Evolutionary conservation across 1,284 basidiomycete genomes (phyloP).

Genomic region (Megacollybia platyphylla): DNA sequence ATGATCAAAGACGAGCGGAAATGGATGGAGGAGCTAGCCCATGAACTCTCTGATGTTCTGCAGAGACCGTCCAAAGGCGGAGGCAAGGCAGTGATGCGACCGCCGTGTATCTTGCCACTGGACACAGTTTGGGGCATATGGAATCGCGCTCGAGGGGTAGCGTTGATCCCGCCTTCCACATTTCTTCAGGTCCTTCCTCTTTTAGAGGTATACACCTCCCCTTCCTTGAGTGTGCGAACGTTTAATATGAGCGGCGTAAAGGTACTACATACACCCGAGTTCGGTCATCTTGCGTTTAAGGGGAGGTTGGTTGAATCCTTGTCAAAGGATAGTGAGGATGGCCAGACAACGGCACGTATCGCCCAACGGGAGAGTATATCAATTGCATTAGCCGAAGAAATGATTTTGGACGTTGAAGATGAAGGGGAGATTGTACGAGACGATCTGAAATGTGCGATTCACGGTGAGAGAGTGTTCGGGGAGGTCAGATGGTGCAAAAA

Average conservation of each 20-base stretch:
- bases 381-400: slow-evolving; percentile 59
- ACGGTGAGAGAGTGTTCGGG: slow-evolving; percentile 26
- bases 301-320: slow-evolving; percentile 48
- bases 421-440: slow-evolving; percentile 65
- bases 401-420: slow-evolving; percentile 60
- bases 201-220: slow-evolving; percentile 56
- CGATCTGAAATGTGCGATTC: slow-evolving; percentile 35
- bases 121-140: slow-evolving; percentile 97
- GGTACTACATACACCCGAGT: slow-evolving; percentile 78
- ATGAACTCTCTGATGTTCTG: slow-evolving; percentile 72
- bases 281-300: slow-evolving; percentile 52
- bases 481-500: slow-evolving; percentile 51
- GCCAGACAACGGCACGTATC: slow-evolving; percentile 49
- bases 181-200: slow-evolving; percentile 64
- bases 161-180: slow-evolving; percentile 81
- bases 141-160: slow-evolving; percentile 90
- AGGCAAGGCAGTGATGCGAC: slow-evolving; percentile 42
- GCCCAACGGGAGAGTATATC: slow-evolving; percentile 58
- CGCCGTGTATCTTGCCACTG: slow-evolving; percentile 71
- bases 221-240: slow-evolving; percentile 54
- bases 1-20: slow-evolving; percentile 78
- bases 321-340: slow-evolving; percentile 19
- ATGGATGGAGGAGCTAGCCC: slow-evolving; percentile 76
- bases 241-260: slow-evolving; percentile 56
- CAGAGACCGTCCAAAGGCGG: slow-evolving; percentile 18